Percentiles rank a stretch among this genome's conserved stretches.
These are phyloP conservation scores for Excoecaria cochinchinensis DNA, from an alignment of 345 rosid genomes.

Conservation along the genomic window DNA sequence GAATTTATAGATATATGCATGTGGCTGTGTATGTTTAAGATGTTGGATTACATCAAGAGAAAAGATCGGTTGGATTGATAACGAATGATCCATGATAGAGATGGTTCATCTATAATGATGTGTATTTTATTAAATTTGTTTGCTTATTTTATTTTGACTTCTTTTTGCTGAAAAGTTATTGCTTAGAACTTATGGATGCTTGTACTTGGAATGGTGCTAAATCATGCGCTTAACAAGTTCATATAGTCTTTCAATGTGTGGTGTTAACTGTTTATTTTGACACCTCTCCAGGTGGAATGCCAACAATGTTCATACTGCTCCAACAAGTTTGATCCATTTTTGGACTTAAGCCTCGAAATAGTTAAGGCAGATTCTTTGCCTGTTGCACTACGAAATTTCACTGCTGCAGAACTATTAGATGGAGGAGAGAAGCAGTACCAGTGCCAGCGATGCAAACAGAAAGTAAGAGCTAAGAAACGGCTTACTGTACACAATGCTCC, in stretches of 20 bases:
- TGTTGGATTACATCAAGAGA: background rate
- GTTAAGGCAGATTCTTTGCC: slow-evolving; percentile 72
- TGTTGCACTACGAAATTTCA: slow-evolving; percentile 72
- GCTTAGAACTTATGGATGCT: background rate
- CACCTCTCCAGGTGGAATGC: slow-evolving; percentile 62
- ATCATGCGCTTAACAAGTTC: background rate
- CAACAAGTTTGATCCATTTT: slow-evolving; percentile 81
- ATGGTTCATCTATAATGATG: background rate
- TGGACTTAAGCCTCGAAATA: slow-evolving; percentile 90
- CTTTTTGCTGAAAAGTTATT: background rate
- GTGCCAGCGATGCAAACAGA: slow-evolving; percentile 82
- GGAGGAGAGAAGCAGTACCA: slow-evolving; percentile 91
- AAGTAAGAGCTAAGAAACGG: slow-evolving; percentile 81
- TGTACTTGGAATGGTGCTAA: slow-evolving; percentile 6
- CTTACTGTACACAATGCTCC: slow-evolving; percentile 88
- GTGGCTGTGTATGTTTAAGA: background rate
- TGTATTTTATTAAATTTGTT: background rate
- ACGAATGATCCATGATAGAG: background rate
- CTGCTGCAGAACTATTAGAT: slow-evolving; percentile 72
- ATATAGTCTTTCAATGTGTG: slow-evolving; percentile 1
- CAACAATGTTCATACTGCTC: slow-evolving; percentile 73
- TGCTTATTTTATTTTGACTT: background rate
- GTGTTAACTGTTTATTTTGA: background rate
- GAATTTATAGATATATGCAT: background rate
- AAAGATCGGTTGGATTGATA: background rate